Percentiles rank a stretch among this genome's conserved stretches.
These are phyloP conservation scores for Pseudogymnoascus sp. DNA, from an alignment of 2,329 filamentous ascomycete genomes.

Conservation along the genomic window DNA sequence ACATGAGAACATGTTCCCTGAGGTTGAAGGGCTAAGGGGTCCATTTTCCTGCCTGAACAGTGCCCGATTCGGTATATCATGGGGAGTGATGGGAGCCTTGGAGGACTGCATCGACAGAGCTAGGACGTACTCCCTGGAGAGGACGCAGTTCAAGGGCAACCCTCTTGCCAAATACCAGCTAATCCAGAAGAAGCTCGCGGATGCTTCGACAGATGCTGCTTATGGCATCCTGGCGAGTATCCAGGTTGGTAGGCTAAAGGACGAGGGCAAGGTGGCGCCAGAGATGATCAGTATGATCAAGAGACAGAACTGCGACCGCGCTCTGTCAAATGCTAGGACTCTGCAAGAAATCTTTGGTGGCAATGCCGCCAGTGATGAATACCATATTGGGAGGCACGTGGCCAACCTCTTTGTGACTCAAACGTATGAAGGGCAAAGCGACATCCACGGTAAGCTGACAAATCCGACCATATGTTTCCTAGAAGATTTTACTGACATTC, in stretches of 20 bases:
- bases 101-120: constrained; percentile 83
- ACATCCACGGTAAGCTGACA: constrained; percentile 69
- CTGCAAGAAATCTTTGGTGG: constrained; percentile 95
- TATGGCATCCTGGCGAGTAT: constrained; percentile 84
- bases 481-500: constrained; percentile 24
- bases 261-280: constrained; percentile 74
- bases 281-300: constrained; percentile 99
- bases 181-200: constrained; percentile 93
- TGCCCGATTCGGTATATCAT: constrained; percentile 85
- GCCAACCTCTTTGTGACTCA: constrained; percentile 95
- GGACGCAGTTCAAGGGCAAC: constrained; percentile 94
- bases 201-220: constrained; percentile 82
- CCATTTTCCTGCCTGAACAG: constrained; percentile 94
- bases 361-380: constrained; percentile 97
- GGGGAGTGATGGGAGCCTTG: constrained; percentile 86
- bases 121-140: constrained; percentile 78
- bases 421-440: constrained; percentile 96
- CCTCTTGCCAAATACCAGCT: constrained; percentile 94
- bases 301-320: constrained; percentile 91
- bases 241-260: constrained; percentile 88
- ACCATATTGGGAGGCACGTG: constrained; percentile 87
- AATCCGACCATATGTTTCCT: neutral
- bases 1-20: constrained; percentile 86
- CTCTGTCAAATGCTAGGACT: constrained; percentile 66
- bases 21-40: constrained; percentile 75